Conservation (phyloP, 106 monocot species). For the Allium sativum region DNA sequence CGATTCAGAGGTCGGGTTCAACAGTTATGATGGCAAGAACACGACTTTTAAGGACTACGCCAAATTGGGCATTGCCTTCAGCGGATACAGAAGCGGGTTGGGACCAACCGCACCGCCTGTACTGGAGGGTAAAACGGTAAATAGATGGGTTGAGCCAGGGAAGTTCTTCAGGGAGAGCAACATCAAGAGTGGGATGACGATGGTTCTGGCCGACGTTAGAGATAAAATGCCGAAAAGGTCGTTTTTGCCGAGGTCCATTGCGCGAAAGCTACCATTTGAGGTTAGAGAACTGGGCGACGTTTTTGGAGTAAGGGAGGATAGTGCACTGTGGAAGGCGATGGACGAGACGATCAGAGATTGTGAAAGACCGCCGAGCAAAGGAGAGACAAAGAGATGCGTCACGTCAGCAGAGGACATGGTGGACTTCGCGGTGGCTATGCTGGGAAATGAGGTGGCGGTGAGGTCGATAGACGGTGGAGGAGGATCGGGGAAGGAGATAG, state of each 20-base stretch:
- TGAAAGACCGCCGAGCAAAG: conserved; percentile 63
- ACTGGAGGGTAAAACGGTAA: neutral
- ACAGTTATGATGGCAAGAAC: conserved; percentile 19
- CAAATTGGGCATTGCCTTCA: conserved; percentile 35
- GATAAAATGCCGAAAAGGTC: conserved; percentile 10
- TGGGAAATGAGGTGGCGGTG: conserved; percentile 53
- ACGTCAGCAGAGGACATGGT: conserved; percentile 77
- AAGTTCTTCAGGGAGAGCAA: conserved; percentile 22
- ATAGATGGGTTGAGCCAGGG: conserved; percentile 13
- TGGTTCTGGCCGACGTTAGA: conserved; percentile 9
- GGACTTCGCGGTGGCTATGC: conserved; percentile 59
- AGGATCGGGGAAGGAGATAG: conserved; percentile 31
- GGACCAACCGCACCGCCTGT: neutral
- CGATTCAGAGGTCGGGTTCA: neutral
- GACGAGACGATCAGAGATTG: conserved; percentile 56
- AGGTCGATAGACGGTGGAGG: conserved; percentile 35
- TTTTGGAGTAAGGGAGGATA: conserved; percentile 33
- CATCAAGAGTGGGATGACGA: conserved; percentile 1
- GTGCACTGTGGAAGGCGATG: conserved; percentile 53
- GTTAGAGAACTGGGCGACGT: conserved; percentile 19
- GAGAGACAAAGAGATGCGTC: conserved; percentile 85
- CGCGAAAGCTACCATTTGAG: conserved; percentile 43
- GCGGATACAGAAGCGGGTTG: conserved; percentile 28
- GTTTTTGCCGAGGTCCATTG: conserved; percentile 51
- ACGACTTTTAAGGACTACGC: conserved; percentile 56